A percentile compares a stretch with the other conserved stretches of the same genome.
Conservation (phyloP, 176 grass and related monocot genomes). For the Cymbopogon citratus region DNA sequence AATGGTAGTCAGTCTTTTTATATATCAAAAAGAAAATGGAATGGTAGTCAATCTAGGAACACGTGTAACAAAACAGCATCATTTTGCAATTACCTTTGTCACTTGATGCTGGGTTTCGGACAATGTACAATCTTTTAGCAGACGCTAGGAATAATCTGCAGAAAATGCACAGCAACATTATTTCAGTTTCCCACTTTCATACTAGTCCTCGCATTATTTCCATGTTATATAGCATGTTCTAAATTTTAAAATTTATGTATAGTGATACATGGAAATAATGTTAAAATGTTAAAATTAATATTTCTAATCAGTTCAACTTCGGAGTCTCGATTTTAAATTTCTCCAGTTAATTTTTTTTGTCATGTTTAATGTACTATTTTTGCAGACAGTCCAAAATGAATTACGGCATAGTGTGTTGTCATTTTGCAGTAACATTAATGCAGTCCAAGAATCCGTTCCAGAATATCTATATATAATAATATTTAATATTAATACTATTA, state of each 20-base stretch:
- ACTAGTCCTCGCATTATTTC: background rate
- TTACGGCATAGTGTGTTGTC: background rate
- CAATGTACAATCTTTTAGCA: conserved; percentile 76
- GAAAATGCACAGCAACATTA: background rate
- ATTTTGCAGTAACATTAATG: background rate
- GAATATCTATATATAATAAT: background rate
- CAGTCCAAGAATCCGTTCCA: background rate
- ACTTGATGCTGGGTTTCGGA: conserved; percentile 24
- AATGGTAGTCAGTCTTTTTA: background rate
- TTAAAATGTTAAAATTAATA: background rate
- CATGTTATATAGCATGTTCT: background rate
- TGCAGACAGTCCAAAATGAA: background rate
- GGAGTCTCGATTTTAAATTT: background rate
- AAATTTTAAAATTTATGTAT: background rate
- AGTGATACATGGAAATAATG: background rate
- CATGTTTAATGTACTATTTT: background rate
- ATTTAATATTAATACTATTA: no score
- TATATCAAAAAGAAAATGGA: background rate
- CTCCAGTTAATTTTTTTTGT: background rate
- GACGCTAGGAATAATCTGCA: conserved; percentile 65
- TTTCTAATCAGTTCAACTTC: background rate
- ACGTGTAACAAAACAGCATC: background rate
- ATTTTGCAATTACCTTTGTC: conserved; percentile 34
- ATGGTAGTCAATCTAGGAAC: background rate
- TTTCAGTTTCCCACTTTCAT: background rate